phyloP scores from a whole-genome alignment of 139 green algal species.

The Axilococcus clingmanii region DNA sequence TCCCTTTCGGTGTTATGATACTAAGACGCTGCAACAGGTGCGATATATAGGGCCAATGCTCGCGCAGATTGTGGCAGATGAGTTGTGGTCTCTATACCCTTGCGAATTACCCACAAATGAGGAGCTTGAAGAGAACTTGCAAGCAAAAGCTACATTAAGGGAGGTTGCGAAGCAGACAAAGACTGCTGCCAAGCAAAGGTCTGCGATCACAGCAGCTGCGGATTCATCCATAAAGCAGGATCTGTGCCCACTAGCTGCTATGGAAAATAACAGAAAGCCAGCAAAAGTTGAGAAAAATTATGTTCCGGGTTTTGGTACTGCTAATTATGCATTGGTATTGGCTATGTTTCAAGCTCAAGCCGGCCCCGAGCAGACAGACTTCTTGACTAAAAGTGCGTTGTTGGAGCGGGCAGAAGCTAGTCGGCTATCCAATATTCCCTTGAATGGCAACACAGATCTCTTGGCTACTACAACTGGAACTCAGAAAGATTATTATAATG shows the following conservation, averaged over 20 bases:
- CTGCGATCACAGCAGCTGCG: background rate
- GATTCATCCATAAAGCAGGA: background rate
- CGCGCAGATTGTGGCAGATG: constrained; percentile 6
- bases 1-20: constrained; percentile 13
- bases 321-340: constrained; percentile 66
- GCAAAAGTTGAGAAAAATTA: constrained; percentile 36
- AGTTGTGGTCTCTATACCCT: constrained; percentile 20
- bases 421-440: constrained; percentile 33
- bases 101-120: constrained; percentile 8
- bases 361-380: constrained; percentile 5
- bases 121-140: constrained; percentile 8
- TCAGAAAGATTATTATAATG: constrained; percentile 8
- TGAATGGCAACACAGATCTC: constrained; percentile 6
- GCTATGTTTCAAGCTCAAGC: constrained; percentile 27
- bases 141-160: background rate
- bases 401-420: constrained; percentile 39
- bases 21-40: constrained; percentile 2
- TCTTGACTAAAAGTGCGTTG: constrained; percentile 47
- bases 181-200: background rate
- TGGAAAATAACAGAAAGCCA: background rate
- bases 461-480: background rate
- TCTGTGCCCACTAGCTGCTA: background rate
- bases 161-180: background rate
- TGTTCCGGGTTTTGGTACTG: constrained; percentile 37
- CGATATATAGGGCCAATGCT: constrained; percentile 11